Base-by-base conservation (phyloP, 352 stramenopile species). In the Elongisporangium anandrum region DNA sequence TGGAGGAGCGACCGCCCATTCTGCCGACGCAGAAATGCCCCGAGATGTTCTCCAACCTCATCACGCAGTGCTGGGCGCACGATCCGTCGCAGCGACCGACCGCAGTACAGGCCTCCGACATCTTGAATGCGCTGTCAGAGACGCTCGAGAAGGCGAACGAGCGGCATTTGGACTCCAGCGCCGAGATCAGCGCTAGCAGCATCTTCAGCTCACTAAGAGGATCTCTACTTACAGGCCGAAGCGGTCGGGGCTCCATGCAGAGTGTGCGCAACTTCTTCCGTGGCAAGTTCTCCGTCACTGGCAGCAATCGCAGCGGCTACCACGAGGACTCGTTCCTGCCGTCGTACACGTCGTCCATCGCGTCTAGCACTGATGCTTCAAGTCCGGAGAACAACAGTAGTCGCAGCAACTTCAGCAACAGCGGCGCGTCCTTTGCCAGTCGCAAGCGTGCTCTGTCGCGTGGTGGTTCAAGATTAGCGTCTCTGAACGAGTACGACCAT, bases 241-340 rank as follows among this genome's bases (percentile, higher is more conserved):
- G 26, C 60, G 85, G 19, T 71, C 69, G 0, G 56, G 70, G 52
- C 79, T 41, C 29, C 9, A 41, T 41, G 29, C 29, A 41, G 9
- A 41, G 81, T n/a, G 72, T 92, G 52, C 88, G 79, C 24, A 90
- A 82, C 66, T 65, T 92, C 29, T 81, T 92, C 51, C 75, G 79
- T 8, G 69, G 75, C 17, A 66, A 73, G 20, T 79, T 84, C 57
- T 79, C 70, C 19, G 63, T 26, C 20, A 66, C 57, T 24, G 73
- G 60, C 21, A 82, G 71, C 41, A 84, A 69, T 54, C 76, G 69
- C 23, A 56, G 50, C 17, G 76, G 68, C 66, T 75, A 69, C n/a
- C n/a, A n/a, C 20, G 69, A 74, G 55, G 62, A 73, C 57, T 41
- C 29, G 54, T 23, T 61, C 57, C 1, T 51, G 29, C 29, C 47